Evolutionary conservation across 139 green algal genomes (phyloP).

Genomic region (Edaphochlamys debaryana): DNA sequence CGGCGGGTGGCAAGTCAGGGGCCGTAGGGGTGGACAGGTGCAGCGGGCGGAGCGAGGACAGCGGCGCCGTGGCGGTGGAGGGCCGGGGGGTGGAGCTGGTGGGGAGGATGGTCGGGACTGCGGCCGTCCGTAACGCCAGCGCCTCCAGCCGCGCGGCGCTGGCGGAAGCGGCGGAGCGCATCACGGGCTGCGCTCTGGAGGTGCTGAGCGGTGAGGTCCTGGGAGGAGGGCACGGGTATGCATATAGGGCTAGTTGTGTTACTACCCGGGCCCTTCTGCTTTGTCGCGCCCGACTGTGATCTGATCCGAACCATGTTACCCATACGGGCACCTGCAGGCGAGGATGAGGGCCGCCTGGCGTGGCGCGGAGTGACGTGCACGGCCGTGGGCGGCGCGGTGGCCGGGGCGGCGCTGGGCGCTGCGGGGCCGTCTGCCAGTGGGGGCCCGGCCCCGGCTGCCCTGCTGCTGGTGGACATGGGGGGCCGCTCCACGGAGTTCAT

Average conservation of each 20-base stretch:
- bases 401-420: too few species aligned
- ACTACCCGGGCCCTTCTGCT: too few species aligned
- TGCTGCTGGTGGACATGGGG: slow-evolving; percentile 39
- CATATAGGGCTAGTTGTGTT: too few species aligned
- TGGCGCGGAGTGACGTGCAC: slow-evolving; percentile 32
- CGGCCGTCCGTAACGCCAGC: slow-evolving; percentile 2
- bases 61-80: not conserved
- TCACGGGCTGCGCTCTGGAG: slow-evolving; percentile 11
- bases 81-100: not conserved
- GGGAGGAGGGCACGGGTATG: too few species aligned
- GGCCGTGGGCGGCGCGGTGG: not conserved
- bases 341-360: slow-evolving; percentile 32
- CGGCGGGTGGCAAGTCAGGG: not conserved
- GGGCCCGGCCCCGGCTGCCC: too few species aligned
- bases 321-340: slow-evolving; percentile 17
- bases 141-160: not conserved
- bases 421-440: too few species aligned
- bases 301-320: too few species aligned
- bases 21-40: too few species aligned
- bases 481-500: slow-evolving; percentile 40
- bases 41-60: too few species aligned
- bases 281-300: too few species aligned
- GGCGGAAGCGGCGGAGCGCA: not conserved
- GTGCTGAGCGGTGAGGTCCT: not conserved
- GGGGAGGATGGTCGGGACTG: slow-evolving; percentile 19